phyloP scores from a whole-genome alignment of 495 filamentous ascomycete species.

The Opeltia flavorubescens region DNA sequence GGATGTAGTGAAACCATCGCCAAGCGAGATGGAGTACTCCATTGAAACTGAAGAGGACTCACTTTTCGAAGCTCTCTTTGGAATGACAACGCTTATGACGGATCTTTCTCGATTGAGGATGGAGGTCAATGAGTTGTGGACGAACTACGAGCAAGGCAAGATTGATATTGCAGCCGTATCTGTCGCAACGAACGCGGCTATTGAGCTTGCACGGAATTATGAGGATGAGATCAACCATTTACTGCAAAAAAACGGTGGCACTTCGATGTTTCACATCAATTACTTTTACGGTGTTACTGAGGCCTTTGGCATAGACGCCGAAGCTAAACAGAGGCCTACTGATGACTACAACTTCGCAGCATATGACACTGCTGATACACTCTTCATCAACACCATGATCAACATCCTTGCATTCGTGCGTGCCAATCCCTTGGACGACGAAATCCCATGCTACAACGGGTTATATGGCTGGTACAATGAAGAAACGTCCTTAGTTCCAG shows the following conservation, averaged over 20 bases:
- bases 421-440: background rate
- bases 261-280: background rate
- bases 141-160: background rate
- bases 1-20: background rate
- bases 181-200: background rate
- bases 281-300: background rate
- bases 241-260: background rate
- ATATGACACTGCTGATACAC: background rate
- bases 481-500: background rate
- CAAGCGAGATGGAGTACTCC: background rate
- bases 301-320: background rate
- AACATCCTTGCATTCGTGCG: background rate
- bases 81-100: background rate
- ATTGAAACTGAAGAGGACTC: background rate
- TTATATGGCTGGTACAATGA: constrained; percentile 3
- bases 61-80: background rate
- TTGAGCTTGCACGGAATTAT: constrained; percentile 1
- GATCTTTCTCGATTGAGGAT: constrained; percentile 2
- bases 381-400: constrained; percentile 1
- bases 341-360: constrained; percentile 1
- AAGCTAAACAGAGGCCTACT: background rate
- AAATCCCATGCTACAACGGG: background rate
- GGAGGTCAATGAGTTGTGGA: background rate
- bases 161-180: constrained; percentile 1
- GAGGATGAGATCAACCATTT: background rate